Percentiles rank a stretch among this genome's conserved stretches.
phyloP scores from a whole-genome alignment of 345 rosid genomes.

The Hevea brasiliensis region DNA sequence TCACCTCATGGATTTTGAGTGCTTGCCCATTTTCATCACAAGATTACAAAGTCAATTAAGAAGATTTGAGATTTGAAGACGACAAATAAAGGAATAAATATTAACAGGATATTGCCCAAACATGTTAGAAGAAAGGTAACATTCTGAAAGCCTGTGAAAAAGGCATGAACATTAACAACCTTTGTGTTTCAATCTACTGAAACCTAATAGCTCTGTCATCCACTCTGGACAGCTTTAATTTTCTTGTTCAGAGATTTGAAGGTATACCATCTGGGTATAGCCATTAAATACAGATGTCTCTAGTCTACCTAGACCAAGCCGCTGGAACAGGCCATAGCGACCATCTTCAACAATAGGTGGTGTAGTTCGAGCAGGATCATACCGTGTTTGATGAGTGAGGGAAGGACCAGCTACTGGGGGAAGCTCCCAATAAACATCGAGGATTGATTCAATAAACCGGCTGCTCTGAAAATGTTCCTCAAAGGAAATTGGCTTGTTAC shows the following conservation, averaged over 20 bases:
- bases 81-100: background rate
- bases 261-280: constrained; percentile 95
- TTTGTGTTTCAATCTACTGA: constrained; percentile 14
- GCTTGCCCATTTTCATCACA: background rate
- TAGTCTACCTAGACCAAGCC: constrained; percentile 68
- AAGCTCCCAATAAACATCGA: constrained; percentile 90
- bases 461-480: constrained; percentile 82
- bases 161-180: constrained; percentile 30
- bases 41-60: background rate
- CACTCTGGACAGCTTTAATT: constrained; percentile 35
- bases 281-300: constrained; percentile 87
- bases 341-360: constrained; percentile 92
- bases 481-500: constrained; percentile 55
- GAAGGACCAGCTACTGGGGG: constrained; percentile 97
- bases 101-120: constrained; percentile 4
- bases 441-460: constrained; percentile 70
- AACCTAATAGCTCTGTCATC: constrained; percentile 19
- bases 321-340: constrained; percentile 64
- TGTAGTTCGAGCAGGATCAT: constrained; percentile 79
- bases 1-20: background rate
- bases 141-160: constrained; percentile 5
- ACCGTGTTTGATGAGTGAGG: constrained; percentile 83
- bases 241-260: constrained; percentile 66
- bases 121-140: background rate
- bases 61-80: background rate